Percentiles rank a stretch among this genome's conserved stretches.
These are phyloP conservation scores for Zizania palustris DNA, from an alignment of 202 grass and related monocot species.

Conservation along the genomic window DNA sequence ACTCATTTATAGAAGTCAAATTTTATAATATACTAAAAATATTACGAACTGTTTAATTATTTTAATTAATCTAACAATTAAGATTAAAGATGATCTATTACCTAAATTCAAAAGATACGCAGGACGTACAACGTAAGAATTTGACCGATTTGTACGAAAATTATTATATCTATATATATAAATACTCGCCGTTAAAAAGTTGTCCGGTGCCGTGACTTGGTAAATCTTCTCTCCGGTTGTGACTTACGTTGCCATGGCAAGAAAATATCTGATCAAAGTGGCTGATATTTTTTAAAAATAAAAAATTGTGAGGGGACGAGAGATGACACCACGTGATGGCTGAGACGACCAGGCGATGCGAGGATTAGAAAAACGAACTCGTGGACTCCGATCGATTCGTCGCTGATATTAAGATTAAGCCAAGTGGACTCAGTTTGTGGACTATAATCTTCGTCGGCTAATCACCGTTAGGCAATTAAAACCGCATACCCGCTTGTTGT, in stretches of 20 bases:
- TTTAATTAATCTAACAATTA: too few species aligned
- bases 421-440: slow-evolving; percentile 6
- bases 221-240: not conserved
- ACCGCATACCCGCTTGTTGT: not conserved
- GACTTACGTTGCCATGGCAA: not conserved
- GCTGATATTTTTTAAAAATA: not conserved
- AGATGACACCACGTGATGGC: slow-evolving; percentile 16
- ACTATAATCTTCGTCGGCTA: slow-evolving; percentile 13
- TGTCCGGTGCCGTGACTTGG: not conserved
- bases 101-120: too few species aligned
- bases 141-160: too few species aligned
- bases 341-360: slow-evolving; percentile 25
- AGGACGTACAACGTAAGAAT: too few species aligned
- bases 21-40: too few species aligned
- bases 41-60: too few species aligned
- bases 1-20: too few species aligned
- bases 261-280: slow-evolving; percentile 28
- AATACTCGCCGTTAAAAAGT: not conserved
- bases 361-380: not conserved
- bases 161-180: not conserved
- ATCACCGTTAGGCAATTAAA: slow-evolving; percentile 9
- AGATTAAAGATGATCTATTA: too few species aligned
- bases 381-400: not conserved
- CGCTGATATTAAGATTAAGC: not conserved
- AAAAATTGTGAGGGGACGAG: not conserved